A percentile compares a stretch with the other conserved stretches of the same genome.
These are phyloP conservation scores for Penicillium antarcticum DNA, from an alignment of 495 filamentous ascomycete species.

Conservation along the genomic window DNA sequence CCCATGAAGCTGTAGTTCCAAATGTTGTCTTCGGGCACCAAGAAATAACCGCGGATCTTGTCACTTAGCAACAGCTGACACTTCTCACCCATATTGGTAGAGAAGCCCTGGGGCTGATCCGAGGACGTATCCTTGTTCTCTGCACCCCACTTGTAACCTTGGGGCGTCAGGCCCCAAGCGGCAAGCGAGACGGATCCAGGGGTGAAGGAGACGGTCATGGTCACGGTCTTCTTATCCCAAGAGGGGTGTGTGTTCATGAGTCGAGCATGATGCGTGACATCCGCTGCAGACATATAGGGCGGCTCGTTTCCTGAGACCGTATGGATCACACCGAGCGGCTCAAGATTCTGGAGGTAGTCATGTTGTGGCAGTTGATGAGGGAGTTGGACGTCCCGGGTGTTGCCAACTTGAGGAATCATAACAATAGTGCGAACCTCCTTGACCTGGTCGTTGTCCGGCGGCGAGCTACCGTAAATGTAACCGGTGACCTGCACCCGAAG, in stretches of 20 bases:
- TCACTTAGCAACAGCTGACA: constrained; percentile 90
- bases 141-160: constrained; percentile 94
- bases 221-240: constrained; percentile 95
- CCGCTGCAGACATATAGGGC: constrained; percentile 89
- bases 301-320: constrained; percentile 93
- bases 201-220: constrained; percentile 95
- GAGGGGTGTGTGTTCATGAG: constrained; percentile 77
- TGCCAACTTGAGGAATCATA: constrained; percentile 96
- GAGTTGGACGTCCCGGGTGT: constrained; percentile 84
- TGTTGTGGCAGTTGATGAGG: constrained; percentile 92
- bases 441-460: constrained; percentile 90
- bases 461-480: constrained; percentile 91
- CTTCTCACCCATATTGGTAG: constrained; percentile 89
- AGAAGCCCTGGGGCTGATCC: constrained; percentile 92
- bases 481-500: constrained; percentile 94
- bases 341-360: constrained; percentile 81
- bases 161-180: constrained; percentile 85
- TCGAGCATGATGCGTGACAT: constrained; percentile 89
- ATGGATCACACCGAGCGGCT: constrained; percentile 94
- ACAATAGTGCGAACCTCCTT: constrained; percentile 96
- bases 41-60: constrained; percentile 89
- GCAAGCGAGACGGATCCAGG: constrained; percentile 96
- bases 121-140: constrained; percentile 91
- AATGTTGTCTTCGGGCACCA: constrained; percentile 83
- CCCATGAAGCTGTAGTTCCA: constrained; percentile 99